Percentiles rank a stretch among this genome's conserved stretches.
These are phyloP conservation scores for Eleusine coracana DNA, from an alignment of 176 grass and related monocot genomes.

Conservation along the genomic window DNA sequence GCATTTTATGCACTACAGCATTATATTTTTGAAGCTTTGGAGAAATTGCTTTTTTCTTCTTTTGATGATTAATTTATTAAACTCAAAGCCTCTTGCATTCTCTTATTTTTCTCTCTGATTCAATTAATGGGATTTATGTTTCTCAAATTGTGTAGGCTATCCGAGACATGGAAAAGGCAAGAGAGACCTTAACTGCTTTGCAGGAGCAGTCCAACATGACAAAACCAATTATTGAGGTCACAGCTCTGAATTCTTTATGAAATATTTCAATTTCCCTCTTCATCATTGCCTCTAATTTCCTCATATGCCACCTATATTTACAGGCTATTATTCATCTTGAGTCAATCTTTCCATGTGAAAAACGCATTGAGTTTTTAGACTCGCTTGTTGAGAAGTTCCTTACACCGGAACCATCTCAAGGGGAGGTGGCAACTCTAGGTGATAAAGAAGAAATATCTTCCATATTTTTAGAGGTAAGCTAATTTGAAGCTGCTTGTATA, in stretches of 20 bases:
- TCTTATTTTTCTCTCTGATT: neutral
- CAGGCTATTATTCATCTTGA: conserved; percentile 91
- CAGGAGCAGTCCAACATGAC: conserved; percentile 57
- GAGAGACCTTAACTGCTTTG: conserved; percentile 62
- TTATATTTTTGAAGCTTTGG: neutral
- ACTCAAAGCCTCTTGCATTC: neutral
- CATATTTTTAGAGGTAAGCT: conserved; percentile 92
- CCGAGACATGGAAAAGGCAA: conserved; percentile 76
- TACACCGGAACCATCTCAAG: conserved; percentile 54
- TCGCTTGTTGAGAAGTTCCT: conserved; percentile 90
- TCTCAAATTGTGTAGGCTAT: conserved; percentile 55
- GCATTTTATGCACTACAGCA: neutral
- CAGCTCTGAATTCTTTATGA: conserved; percentile 14
- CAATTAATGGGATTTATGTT: conserved; percentile 33
- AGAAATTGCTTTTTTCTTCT: neutral
- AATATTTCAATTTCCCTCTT: neutral
- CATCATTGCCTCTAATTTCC: neutral
- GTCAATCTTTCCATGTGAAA: conserved; percentile 72
- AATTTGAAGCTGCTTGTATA: conserved; percentile 8
- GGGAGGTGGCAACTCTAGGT: conserved; percentile 48
- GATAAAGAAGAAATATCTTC: conserved; percentile 96
- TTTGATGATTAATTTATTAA: neutral
- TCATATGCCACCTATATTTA: conserved; percentile 5
- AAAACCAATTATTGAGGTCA: conserved; percentile 80
- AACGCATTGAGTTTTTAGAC: conserved; percentile 75